Evolutionary conservation across 345 rosid species (phyloP).

Genomic region (Bruguiera gymnorhiza): DNA sequence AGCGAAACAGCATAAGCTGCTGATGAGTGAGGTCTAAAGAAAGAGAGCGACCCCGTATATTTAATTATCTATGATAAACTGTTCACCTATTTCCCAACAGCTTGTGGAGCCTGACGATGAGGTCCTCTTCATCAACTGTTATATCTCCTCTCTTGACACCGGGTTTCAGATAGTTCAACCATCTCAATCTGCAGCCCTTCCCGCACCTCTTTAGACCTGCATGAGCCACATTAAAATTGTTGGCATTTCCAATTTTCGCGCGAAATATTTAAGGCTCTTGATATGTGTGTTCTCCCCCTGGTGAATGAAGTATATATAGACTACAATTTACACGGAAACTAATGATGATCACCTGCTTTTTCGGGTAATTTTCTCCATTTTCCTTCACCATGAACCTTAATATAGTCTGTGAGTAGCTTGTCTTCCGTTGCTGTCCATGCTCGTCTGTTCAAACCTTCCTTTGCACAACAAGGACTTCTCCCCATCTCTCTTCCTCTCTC

Average conservation of each 20-base stretch:
- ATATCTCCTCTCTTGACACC: slow-evolving; percentile 77
- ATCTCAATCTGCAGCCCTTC: slow-evolving; percentile 74
- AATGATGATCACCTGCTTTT: slow-evolving; percentile 43
- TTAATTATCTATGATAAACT: not conserved
- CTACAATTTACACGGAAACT: too few species aligned
- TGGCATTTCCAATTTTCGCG: too few species aligned
- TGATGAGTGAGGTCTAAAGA: too few species aligned
- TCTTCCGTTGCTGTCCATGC: slow-evolving; percentile 76
- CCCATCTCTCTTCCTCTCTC: slow-evolving; percentile 37
- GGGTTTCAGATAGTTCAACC: slow-evolving; percentile 72
- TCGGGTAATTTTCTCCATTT: slow-evolving; percentile 64
- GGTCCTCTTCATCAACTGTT: slow-evolving; percentile 73
- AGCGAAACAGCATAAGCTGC: not conserved
- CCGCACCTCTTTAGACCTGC: slow-evolving; percentile 71
- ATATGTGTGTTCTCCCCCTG: not conserved
- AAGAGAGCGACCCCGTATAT: not conserved
- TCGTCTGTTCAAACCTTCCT: slow-evolving; percentile 64
- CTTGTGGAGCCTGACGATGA: slow-evolving; percentile 73
- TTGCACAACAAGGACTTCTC: slow-evolving; percentile 43
- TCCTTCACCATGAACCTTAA: slow-evolving; percentile 57
- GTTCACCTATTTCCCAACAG: slow-evolving; percentile 78
- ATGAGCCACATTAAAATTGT: not conserved
- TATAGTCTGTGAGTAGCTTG: slow-evolving; percentile 44
- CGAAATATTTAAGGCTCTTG: not conserved
- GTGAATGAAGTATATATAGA: too few species aligned